A percentile compares a stretch with the other conserved stretches of the same genome.
Evolutionary conservation across 1,139 yeast species (phyloP).

Genomic region (Diutina ranongensis): DNA sequence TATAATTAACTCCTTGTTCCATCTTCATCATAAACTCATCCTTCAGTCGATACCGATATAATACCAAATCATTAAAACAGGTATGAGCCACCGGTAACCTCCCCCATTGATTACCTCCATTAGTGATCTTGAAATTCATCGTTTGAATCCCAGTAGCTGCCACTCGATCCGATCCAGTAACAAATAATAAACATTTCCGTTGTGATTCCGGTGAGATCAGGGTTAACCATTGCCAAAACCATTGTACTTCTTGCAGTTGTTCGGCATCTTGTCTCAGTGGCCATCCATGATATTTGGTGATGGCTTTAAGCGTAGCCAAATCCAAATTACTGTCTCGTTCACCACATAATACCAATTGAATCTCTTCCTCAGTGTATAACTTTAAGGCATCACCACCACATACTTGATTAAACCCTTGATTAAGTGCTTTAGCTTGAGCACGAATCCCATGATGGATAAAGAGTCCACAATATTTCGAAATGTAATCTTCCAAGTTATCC

Average conservation of each 20-base stretch:
- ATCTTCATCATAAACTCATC: constrained; percentile 47
- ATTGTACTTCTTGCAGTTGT: constrained; percentile 32
- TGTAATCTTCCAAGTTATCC: constrained; percentile 47
- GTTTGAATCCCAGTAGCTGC: constrained; percentile 88
- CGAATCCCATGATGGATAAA: constrained; percentile 45
- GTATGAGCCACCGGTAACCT: constrained; percentile 83
- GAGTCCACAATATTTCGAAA: constrained; percentile 49
- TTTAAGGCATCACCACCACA: constrained; percentile 74
- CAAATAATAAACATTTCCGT: constrained; percentile 55
- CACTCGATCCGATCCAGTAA: constrained; percentile 83
- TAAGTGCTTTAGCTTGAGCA: constrained; percentile 44
- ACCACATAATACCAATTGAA: constrained; percentile 71
- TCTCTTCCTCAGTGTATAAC: constrained; percentile 69
- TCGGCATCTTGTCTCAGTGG: constrained; percentile 21
- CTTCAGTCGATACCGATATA: constrained; percentile 50
- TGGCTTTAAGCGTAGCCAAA: constrained; percentile 50
- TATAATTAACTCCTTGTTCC: constrained; percentile 55
- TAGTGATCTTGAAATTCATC: constrained; percentile 52
- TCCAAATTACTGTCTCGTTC: constrained; percentile 58
- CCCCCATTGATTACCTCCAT: constrained; percentile 33
- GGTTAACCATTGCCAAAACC: constrained; percentile 81
- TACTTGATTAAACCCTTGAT: constrained; percentile 62
- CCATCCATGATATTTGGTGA: constrained; percentile 68
- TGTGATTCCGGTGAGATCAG: constrained; percentile 36
- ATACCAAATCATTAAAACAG: constrained; percentile 80